phyloP scores from a whole-genome alignment of 352 stramenopile species.

The Phytophthora chlamydospora region DNA sequence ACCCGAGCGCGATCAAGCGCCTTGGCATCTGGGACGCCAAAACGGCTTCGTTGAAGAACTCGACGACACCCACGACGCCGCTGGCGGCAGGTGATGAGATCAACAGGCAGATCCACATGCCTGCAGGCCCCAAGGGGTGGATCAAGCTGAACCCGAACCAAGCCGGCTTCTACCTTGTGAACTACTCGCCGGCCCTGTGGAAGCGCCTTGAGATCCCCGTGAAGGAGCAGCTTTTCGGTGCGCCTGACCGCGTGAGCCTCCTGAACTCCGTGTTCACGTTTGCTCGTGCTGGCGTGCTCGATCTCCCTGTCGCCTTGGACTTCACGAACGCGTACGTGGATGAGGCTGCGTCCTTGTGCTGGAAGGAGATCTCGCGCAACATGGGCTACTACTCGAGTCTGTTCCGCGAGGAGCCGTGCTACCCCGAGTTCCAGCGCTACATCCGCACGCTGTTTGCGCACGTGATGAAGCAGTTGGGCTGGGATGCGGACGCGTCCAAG shows the following conservation, averaged over 20 bases:
- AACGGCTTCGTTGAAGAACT: conserved; percentile 30
- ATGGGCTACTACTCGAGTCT: conserved; percentile 57
- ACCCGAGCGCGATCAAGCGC: conserved; percentile 47
- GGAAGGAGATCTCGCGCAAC: conserved; percentile 71
- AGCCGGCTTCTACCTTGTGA: conserved; percentile 94
- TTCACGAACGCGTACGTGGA: conserved; percentile 64
- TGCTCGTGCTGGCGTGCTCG: conserved; percentile 60
- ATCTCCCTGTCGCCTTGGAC: conserved; percentile 58
- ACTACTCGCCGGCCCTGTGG: conserved; percentile 91
- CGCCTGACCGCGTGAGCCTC: conserved; percentile 92
- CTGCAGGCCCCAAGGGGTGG: conserved; percentile 60
- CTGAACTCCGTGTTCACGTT: conserved; percentile 94
- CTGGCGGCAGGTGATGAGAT: conserved; percentile 84
- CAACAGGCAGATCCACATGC: conserved; percentile 77
- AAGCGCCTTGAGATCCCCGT: conserved; percentile 72
- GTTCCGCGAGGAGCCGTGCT: conserved; percentile 61
- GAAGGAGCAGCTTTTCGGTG: conserved; percentile 53
- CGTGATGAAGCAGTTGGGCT: conserved; percentile 65
- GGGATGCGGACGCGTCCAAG: conserved; percentile 39
- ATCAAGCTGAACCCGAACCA: conserved; percentile 97
- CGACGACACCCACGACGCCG: conserved; percentile 27
- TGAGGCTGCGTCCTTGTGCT: conserved; percentile 66
- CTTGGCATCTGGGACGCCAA: conserved; percentile 79
- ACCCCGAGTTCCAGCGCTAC: conserved; percentile 58
- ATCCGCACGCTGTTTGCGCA: conserved; percentile 56